Evolutionary conservation across 2,329 filamentous ascomycete genomes (phyloP), one percentile per base, ranked within the genome.

Genomic region (Hymenoscyphus linearis): DNA sequence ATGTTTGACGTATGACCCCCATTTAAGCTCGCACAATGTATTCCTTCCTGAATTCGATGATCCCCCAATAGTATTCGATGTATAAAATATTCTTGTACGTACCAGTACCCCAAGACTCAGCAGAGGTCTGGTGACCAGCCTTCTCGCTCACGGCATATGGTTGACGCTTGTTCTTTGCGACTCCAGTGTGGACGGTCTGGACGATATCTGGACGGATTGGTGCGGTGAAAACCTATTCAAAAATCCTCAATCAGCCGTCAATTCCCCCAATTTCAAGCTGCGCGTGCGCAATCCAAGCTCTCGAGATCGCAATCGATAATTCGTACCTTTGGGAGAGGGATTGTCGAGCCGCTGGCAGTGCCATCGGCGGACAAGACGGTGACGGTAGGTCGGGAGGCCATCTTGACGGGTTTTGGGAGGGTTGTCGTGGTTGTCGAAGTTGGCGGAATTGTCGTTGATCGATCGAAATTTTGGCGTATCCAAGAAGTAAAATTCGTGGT

Each of bases 91-190:
- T 50, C 31, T 54, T 68, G 64, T 68, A 89, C 89, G 82, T 79
- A 96, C 91, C 93, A 84, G 93, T 98, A 88, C 93, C 93, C 95
- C 95, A 99, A 72, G 96, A 99, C 87, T 99, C 95, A 78, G 95
- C 95, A 82, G 91, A 96, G 78, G 95, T 99, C 85, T 99, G 95
- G 85, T 99, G 95, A 85, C 95, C 95, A 78, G 95, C 95, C 90
- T 99, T 99, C 90, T 98, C 93, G 89, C 92, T 96, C 85, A 99
- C 95, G 76, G 95, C 87, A 81, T 99, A 99, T 74, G 95, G 93
- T 84, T 99, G 95, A 80, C 95, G 90, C 89, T 96, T 97, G 89
- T 99, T 99, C 91, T 99, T 99, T 79, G 93, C 93, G 85, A 99
- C 96, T 76, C 95, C 95, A 76, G 91, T 96, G 89, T 99, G 95